Base-by-base conservation (phyloP, 2,329 filamentous ascomycete genomes). In the Aquanectria penicillioides region DNA sequence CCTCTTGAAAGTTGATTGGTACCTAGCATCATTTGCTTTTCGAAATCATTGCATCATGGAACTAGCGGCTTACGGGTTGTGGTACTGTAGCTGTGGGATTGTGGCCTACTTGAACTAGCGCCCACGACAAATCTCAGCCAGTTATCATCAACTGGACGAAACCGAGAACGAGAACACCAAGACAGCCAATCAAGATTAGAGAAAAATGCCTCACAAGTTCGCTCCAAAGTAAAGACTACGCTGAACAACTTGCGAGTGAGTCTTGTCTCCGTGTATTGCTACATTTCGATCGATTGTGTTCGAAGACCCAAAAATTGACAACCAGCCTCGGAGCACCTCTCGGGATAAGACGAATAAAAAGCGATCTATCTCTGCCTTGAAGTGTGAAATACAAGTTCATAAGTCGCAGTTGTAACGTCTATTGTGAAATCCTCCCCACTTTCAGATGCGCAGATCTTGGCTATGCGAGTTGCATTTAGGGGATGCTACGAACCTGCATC, bases 201-300 rank as follows among this genome's bases (percentile, higher is more conserved):
- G 75, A 64, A 77, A 61, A 60, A 73, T 65, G 53, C 74, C 76
- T 63, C 72, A 75, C 38, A 73, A 71, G 34, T 77, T 73, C 28
- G 73, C 76, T 51, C 73, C 75, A 61, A 78, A 77, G 67, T 77
- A 75, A 61, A 73, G 70, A 66, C 65, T 73, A 12, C 75, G 75
- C 43, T 78, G 75, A 63, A 76, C 74, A 63, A 77, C 75, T 36
- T 77, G 75, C 75, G 77, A 78, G 75, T 77, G 54, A 73, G 75
- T 70, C 43, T 62, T 54, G 49, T 47, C 51, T 59, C 46, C 13
- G 15, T 20, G 44, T 15, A 23, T 44, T 47, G 33, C 25, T 34
- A n/a, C 23, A 36, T n/a, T 13, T 6, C 46, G 5, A 40, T 55
- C 40, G 43, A 40, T 38, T 52, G 25, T 25, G 33, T 56, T 55